Percentiles rank a stretch among this genome's conserved stretches.
Conservation (phyloP, 148 eudicot species). For the Beta vulgaris region DNA sequence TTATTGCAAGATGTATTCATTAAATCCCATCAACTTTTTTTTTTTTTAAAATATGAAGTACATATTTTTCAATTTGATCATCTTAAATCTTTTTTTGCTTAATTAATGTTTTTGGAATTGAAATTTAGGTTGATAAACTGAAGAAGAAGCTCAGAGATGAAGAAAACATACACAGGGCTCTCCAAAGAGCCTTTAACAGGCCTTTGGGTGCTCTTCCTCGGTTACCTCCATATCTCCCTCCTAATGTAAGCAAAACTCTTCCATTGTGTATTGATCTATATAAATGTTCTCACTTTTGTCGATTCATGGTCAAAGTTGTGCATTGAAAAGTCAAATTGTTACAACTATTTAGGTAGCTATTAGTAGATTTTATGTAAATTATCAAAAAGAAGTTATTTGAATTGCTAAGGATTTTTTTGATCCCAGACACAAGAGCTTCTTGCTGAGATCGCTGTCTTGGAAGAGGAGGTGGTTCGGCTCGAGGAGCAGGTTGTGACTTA, state of each 20-base stretch:
- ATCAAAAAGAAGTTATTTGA: background rate
- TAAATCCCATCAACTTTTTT: background rate
- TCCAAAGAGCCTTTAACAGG: slow-evolving; percentile 79
- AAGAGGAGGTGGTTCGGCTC: slow-evolving; percentile 90
- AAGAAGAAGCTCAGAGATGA: slow-evolving; percentile 87
- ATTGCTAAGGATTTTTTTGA: slow-evolving; percentile 1
- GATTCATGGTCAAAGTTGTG: no score
- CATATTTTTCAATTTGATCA: background rate
- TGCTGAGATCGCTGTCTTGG: slow-evolving; percentile 94
- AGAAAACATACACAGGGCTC: slow-evolving; percentile 86
- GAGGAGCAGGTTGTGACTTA: slow-evolving; percentile 72
- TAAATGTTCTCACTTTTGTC: background rate
- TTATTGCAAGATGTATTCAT: slow-evolving; percentile 73
- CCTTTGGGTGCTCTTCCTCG: slow-evolving; percentile 91
- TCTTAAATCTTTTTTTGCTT: background rate
- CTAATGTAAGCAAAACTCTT: slow-evolving; percentile 42
- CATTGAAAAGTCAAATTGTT: no score
- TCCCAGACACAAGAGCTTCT: slow-evolving; percentile 79
- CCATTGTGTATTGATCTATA: slow-evolving; percentile 2
- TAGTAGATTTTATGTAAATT: background rate
- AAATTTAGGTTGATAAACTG: slow-evolving; percentile 73
- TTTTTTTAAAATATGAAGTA: no score
- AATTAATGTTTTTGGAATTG: background rate
- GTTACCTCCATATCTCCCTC: slow-evolving; percentile 89
- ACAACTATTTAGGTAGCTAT: background rate